Conservation (phyloP, 129 eudicot species). For the Silybum marianum region DNA sequence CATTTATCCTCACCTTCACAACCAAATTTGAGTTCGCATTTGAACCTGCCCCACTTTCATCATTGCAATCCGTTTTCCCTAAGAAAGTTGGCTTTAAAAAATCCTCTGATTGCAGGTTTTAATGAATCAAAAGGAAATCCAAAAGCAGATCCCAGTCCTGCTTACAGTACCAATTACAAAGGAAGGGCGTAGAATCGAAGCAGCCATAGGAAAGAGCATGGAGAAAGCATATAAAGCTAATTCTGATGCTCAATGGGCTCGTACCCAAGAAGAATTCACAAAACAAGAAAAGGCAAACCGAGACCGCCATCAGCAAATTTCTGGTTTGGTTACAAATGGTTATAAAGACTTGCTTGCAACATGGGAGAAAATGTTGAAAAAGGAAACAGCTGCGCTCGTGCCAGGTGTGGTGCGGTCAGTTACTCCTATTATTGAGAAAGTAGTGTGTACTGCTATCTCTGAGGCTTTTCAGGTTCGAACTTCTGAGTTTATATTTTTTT, state of each 20-base stretch:
- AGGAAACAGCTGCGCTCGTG: conserved; percentile 63
- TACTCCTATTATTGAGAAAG: conserved; percentile 66
- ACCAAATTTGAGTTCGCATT: too few relatives aligned
- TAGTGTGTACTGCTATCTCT: conserved; percentile 53
- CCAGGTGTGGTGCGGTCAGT: conserved; percentile 65
- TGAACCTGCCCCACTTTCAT: background rate
- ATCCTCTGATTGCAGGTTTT: conserved; percentile 42
- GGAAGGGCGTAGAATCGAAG: conserved; percentile 82
- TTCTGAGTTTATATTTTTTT: background rate
- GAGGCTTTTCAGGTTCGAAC: conserved; percentile 77
- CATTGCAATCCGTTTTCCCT: background rate
- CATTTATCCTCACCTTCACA: too few relatives aligned
- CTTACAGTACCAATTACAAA: conserved; percentile 58
- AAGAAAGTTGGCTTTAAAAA: background rate
- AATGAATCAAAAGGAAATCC: conserved; percentile 63
- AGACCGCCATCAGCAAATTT: conserved; percentile 62
- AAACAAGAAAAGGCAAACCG: conserved; percentile 67
- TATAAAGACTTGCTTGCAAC: conserved; percentile 63
- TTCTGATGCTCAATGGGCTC: conserved; percentile 80
- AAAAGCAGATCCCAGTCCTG: conserved; percentile 53
- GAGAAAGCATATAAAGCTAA: conserved; percentile 68
- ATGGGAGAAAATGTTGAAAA: conserved; percentile 66
- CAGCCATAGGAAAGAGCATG: conserved; percentile 60
- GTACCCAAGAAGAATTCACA: conserved; percentile 68
- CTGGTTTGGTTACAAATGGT: conserved; percentile 45